A percentile compares a stretch with the other conserved stretches of the same genome.
These are phyloP conservation scores for Candida verbasci DNA, from an alignment of 805 yeast species.

Conservation along the genomic window DNA sequence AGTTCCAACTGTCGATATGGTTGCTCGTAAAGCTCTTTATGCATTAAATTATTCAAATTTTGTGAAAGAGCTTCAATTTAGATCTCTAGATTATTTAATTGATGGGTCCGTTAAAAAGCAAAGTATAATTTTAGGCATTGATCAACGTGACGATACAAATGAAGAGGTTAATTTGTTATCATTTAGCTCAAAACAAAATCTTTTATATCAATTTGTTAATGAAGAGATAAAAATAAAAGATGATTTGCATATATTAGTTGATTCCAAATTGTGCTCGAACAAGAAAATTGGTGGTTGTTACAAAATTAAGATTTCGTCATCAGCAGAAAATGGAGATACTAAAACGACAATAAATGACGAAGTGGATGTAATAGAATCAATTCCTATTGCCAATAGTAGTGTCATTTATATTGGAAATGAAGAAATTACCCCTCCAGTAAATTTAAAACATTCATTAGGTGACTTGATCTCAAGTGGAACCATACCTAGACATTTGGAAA, in stretches of 20 bases:
- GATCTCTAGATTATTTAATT: constrained; percentile 52
- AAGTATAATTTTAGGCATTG: constrained; percentile 55
- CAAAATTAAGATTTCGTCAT: constrained; percentile 31
- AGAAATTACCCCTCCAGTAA: constrained; percentile 58
- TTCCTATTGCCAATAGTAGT: constrained; percentile 52
- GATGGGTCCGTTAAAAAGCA: constrained; percentile 48
- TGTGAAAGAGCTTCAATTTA: constrained; percentile 65
- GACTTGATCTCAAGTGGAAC: constrained; percentile 31
- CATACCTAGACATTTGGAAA: constrained; percentile 21
- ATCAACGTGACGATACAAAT: constrained; percentile 29
- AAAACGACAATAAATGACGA: constrained; percentile 52
- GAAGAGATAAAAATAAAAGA: constrained; percentile 32
- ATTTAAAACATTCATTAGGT: constrained; percentile 61
- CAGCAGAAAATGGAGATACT: constrained; percentile 7
- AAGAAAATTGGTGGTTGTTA: constrained; percentile 58
- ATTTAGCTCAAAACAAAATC: constrained; percentile 31
- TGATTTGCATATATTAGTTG: constrained; percentile 32
- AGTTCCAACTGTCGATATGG: constrained; percentile 20
- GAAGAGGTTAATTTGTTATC: constrained; percentile 21
- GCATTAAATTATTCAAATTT: constrained; percentile 51
- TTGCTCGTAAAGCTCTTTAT: constrained; percentile 32
- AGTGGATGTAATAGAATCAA: constrained; percentile 41
- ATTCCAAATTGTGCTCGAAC: constrained; percentile 54
- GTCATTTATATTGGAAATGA: constrained; percentile 62
- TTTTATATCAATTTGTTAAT: constrained; percentile 62